Percentiles rank a stretch among this genome's conserved stretches.
These are phyloP conservation scores for Geotrichum restrictum DNA, from an alignment of 1,139 yeast species.

Conservation along the genomic window DNA sequence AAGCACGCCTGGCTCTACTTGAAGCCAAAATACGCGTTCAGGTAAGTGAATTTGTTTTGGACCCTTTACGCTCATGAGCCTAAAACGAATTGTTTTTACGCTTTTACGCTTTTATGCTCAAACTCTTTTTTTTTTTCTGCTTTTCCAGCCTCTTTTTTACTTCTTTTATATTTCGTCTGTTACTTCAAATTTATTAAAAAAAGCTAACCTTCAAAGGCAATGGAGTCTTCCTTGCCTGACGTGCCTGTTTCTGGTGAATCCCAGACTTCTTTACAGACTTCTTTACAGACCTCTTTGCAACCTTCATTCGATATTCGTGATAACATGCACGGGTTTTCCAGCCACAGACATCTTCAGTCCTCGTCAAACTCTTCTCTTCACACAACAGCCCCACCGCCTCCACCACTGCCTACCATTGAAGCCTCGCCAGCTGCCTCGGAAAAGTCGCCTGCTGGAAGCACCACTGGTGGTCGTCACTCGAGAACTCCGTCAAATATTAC, in stretches of 20 bases:
- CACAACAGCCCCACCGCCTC: background rate
- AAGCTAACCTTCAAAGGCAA: background rate
- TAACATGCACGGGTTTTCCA: conserved; percentile 7
- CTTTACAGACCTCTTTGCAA: conserved; percentile 8
- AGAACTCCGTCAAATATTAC: conserved; percentile 2
- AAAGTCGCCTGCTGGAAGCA: background rate
- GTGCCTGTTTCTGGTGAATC: background rate
- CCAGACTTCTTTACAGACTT: conserved; percentile 9
- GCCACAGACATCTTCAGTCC: background rate
- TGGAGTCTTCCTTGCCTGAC: too few relatives aligned
- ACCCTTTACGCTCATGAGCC: too few relatives aligned
- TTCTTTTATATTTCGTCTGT: background rate
- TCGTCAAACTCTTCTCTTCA: background rate
- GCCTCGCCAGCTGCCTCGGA: background rate
- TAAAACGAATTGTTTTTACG: too few relatives aligned
- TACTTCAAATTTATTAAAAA: background rate
- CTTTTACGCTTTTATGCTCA: too few relatives aligned
- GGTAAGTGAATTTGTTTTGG: background rate
- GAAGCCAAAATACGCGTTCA: background rate
- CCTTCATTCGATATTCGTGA: conserved; percentile 10
- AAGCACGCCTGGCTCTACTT: background rate
- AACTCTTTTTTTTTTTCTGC: background rate
- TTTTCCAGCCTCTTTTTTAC: background rate
- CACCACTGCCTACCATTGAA: background rate
- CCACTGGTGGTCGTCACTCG: background rate